phyloP scores from a whole-genome alignment of 305 asterid species.

The Fraxinus sp. region DNA sequence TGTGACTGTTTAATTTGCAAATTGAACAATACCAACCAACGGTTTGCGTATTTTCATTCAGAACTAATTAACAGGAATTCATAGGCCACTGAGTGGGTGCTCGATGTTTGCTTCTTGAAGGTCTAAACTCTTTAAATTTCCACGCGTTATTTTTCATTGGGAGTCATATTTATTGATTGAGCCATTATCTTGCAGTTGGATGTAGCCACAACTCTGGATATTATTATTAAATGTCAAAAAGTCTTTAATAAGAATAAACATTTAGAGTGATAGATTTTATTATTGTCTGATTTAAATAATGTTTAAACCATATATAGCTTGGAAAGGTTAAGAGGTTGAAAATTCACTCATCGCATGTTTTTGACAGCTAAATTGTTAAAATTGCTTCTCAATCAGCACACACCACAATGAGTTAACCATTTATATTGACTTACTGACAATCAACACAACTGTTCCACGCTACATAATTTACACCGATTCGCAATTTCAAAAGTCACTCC shows the following conservation, averaged over 20 bases:
- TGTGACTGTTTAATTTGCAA: conserved; percentile 58
- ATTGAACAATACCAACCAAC: conserved; percentile 23
- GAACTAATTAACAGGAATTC: conserved; percentile 30
- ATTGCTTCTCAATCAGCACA: not conserved
- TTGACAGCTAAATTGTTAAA: not conserved
- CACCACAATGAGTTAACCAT: not conserved
- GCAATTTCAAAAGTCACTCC: not conserved
- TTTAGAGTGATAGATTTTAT: too few species aligned
- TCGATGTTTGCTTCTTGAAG: conserved; percentile 74
- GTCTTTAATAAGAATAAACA: too few species aligned
- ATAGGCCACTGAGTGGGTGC: conserved; percentile 61
- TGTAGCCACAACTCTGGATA: conserved; percentile 66
- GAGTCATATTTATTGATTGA: conserved; percentile 6
- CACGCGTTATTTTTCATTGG: not conserved
- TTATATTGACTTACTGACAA: not conserved
- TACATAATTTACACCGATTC: not conserved
- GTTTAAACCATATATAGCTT: not conserved
- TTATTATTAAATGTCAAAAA: too few species aligned
- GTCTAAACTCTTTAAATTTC: conserved; percentile 26
- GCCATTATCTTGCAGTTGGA: conserved; percentile 61
- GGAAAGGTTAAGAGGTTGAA: not conserved
- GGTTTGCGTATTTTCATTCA: conserved; percentile 17
- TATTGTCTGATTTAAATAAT: too few species aligned
- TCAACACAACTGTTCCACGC: not conserved
- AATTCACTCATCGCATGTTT: not conserved